Evolutionary conservation across 1,284 basidiomycete species (phyloP), one percentile per base, ranked within the genome.

Genomic region (Ceratobasidium sp.): DNA sequence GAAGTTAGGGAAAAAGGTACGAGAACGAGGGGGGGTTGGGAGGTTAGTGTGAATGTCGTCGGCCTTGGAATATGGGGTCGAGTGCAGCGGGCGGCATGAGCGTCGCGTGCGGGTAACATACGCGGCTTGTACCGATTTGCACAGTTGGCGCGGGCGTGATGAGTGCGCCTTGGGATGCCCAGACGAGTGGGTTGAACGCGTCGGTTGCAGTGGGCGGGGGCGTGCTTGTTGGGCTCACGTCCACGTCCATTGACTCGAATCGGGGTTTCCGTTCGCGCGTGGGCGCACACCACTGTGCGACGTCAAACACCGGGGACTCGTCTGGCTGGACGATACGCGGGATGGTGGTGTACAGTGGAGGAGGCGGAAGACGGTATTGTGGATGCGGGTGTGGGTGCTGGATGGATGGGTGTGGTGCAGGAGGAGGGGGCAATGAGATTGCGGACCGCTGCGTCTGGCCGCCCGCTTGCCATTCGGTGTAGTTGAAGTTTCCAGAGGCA

Each of bases 61-160:
- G 70, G 46, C 70, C 70, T 57, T 64, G 59, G 57, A 57, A 74
- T 46, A 59, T 46, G 41, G 70, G 70, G 46, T 74, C 70, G n/a
- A 74, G 46, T n/a, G 33, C 38, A 20, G 50, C 54, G 8, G 70
- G 41, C 3, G 70, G 70, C 38, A 74, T 57, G 59, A 74, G 70
- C 46, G 70, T 64, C 46, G 70, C 70, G 33, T 46, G 44, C 16
- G 70, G 70, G 50, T 74, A 74, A 10, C 70, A 59, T 59, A 74
- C 70, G 44, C 41, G n/a, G 3, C 23, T 48, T 50, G 62, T 46
- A 27, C 64, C 64, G 20, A 74, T 23, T 35, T 62, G 41, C 14
- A 74, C n/a, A 5, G 70, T 74, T 2, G 70, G 70, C 8, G 59
- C 70, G 23, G 70, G 70, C 2, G 70, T 74, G 10, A 64, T 59